Evolutionary conservation across 2,329 filamentous ascomycete genomes (phyloP).

Genomic region (Epichloe gansuensis): DNA sequence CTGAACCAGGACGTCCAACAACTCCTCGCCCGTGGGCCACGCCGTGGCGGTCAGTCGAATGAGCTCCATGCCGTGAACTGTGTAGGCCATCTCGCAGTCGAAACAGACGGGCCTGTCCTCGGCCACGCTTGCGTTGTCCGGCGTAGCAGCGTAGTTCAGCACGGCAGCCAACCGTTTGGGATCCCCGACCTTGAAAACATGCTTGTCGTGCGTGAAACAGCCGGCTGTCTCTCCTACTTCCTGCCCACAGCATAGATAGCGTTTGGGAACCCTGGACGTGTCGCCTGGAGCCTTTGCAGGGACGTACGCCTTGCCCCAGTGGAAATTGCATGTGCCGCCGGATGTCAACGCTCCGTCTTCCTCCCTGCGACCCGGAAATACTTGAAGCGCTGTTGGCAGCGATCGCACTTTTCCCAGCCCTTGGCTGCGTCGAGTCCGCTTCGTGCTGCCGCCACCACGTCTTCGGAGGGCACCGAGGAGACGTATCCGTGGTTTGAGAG

Average conservation of each 20-base stretch:
- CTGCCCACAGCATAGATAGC: constrained; percentile 71
- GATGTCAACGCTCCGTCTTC: constrained; percentile 65
- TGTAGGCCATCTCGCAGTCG: constrained; percentile 98
- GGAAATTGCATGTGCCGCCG: constrained; percentile 68
- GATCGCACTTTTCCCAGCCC: constrained; percentile 81
- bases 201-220: constrained; percentile 57
- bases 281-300: constrained; percentile 46
- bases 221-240: constrained; percentile 59
- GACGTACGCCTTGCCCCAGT: constrained; percentile 60
- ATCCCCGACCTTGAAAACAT: constrained; percentile 80
- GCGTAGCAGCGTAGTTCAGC: constrained; percentile 71
- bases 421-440: constrained; percentile 53
- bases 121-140: constrained; percentile 43
- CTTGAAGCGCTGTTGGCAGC: constrained; percentile 81
- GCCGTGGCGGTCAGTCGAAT: constrained; percentile 79
- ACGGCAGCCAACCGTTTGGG: constrained; percentile 63
- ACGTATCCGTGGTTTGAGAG: constrained; percentile 69
- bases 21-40: constrained; percentile 64
- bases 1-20: constrained; percentile 77
- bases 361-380: constrained; percentile 74
- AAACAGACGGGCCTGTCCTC: constrained; percentile 61
- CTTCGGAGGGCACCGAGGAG: constrained; percentile 48
- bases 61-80: constrained; percentile 74
- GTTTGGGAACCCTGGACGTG: constrained; percentile 43
- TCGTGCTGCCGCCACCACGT: constrained; percentile 54